Conservation (phyloP, 148 eudicot species). For the Talinum fruticosum region DNA sequence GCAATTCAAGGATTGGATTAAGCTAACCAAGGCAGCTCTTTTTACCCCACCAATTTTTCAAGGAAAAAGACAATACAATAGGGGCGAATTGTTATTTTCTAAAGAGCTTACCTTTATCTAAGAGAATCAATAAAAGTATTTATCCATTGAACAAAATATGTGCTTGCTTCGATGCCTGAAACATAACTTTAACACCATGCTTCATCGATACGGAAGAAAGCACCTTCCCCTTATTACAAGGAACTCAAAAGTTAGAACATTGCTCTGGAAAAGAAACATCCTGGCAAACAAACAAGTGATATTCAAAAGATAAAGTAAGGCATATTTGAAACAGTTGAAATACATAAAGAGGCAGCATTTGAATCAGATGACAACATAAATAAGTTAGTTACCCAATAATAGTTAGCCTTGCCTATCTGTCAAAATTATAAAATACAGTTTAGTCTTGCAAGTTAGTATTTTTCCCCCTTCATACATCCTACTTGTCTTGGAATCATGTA, state of each 20-base stretch:
- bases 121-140: slow-evolving; percentile 15
- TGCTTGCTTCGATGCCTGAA: slow-evolving; percentile 15
- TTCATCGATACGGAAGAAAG: slow-evolving; percentile 24
- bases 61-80: slow-evolving; percentile 18
- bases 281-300: slow-evolving; percentile 15
- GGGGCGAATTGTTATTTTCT: background rate
- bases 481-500: background rate
- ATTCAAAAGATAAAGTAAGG: slow-evolving; percentile 15
- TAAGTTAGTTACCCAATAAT: background rate
- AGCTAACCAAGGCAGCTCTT: slow-evolving; percentile 4
- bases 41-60: slow-evolving; percentile 1
- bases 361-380: slow-evolving; percentile 4
- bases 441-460: background rate
- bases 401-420: background rate
- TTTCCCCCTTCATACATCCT: background rate
- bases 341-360: slow-evolving; percentile 4
- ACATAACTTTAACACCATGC: slow-evolving; percentile 12
- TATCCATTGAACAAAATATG: background rate
- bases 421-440: background rate
- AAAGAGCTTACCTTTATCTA: slow-evolving; percentile 6
- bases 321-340: slow-evolving; percentile 13
- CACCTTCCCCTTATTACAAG: slow-evolving; percentile 19
- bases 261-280: slow-evolving; percentile 11
- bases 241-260: slow-evolving; percentile 11
- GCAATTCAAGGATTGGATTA: background rate